These are phyloP conservation scores for Trichosporon coremiiforme DNA, from an alignment of 1,284 basidiomycete genomes.

Conservation along the genomic window DNA sequence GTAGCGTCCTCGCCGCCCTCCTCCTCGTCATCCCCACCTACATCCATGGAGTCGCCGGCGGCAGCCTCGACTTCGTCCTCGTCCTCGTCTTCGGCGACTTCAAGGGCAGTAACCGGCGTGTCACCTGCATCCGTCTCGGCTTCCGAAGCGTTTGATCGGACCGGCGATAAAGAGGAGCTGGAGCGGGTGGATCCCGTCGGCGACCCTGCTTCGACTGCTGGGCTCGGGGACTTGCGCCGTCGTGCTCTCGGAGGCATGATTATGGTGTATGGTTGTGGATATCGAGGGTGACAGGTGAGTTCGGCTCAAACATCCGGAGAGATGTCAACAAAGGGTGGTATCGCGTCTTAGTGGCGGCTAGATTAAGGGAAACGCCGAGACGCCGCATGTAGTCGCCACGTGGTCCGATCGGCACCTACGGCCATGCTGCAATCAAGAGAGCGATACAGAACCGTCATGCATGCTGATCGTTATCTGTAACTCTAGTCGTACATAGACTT, in stretches of 20 bases:
- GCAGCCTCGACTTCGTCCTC: slow-evolving; percentile 29
- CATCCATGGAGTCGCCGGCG: slow-evolving; percentile 7
- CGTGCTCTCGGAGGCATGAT: slow-evolving; percentile 18
- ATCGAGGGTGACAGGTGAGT: not conserved
- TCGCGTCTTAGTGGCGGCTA: slow-evolving; percentile 11
- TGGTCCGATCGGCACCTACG: not conserved
- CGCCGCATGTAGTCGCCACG: slow-evolving; percentile 6
- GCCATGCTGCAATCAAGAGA: not conserved
- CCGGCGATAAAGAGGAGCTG: slow-evolving; percentile 28
- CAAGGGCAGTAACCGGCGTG: slow-evolving; percentile 26
- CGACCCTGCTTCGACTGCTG: slow-evolving; percentile 19
- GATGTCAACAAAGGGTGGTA: slow-evolving; percentile 20
- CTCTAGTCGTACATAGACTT: slow-evolving; percentile 6
- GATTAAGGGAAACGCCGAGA: slow-evolving; percentile 21
- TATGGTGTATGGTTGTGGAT: not conserved
- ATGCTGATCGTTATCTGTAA: slow-evolving; percentile 4
- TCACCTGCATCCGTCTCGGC: slow-evolving; percentile 16
- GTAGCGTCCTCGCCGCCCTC: slow-evolving; percentile 19
- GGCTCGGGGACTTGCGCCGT: slow-evolving; percentile 28
- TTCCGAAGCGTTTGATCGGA: slow-evolving; percentile 24
- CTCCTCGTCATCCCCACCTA: slow-evolving; percentile 32
- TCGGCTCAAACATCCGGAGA: slow-evolving; percentile 1
- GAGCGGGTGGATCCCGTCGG: slow-evolving; percentile 23
- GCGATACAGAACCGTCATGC: slow-evolving; percentile 3
- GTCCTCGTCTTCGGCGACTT: slow-evolving; percentile 26